Evolutionary conservation across 352 stramenopile species (phyloP).

Genomic region (Pythium pectinolyticum): DNA sequence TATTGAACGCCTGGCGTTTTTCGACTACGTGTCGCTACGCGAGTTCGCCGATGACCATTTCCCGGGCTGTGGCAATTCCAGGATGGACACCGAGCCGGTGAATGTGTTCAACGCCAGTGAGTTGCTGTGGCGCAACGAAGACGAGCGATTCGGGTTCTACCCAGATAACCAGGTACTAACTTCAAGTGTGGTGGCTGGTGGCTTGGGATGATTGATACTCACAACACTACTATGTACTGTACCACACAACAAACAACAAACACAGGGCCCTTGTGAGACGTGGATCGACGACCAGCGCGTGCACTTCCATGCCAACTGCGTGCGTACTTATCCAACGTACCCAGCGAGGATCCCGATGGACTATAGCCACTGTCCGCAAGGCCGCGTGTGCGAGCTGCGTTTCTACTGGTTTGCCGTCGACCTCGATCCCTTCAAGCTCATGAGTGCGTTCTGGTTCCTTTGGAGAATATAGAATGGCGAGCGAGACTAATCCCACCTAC

Average conservation of each 20-base stretch:
- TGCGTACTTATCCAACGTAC: conserved; percentile 24
- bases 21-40: conserved; percentile 18
- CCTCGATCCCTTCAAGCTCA: conserved; percentile 16
- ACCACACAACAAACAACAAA: too few relatives aligned
- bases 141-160: conserved; percentile 18
- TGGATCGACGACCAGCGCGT: conserved; percentile 24
- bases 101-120: conserved; percentile 16
- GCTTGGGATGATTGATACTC: not conserved
- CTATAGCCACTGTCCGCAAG: conserved; percentile 18
- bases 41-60: conserved; percentile 12
- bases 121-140: conserved; percentile 25
- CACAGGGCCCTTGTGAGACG: conserved; percentile 28
- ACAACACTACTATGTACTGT: too few relatives aligned
- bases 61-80: conserved; percentile 22
- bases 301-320: conserved; percentile 10
- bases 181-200: too few relatives aligned
- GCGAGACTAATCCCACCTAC: too few relatives aligned
- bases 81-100: conserved; percentile 5
- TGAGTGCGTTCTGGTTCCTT: conserved; percentile 10
- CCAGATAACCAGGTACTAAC: conserved; percentile 1
- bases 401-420: conserved; percentile 31
- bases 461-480: too few relatives aligned
- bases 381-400: conserved; percentile 16
- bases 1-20: conserved; percentile 14
- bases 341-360: conserved; percentile 32